Percentiles rank a stretch among this genome's conserved stretches.
Evolutionary conservation across 116 monocot genomes (phyloP).

Genomic region (Posidonia oceanica): DNA sequence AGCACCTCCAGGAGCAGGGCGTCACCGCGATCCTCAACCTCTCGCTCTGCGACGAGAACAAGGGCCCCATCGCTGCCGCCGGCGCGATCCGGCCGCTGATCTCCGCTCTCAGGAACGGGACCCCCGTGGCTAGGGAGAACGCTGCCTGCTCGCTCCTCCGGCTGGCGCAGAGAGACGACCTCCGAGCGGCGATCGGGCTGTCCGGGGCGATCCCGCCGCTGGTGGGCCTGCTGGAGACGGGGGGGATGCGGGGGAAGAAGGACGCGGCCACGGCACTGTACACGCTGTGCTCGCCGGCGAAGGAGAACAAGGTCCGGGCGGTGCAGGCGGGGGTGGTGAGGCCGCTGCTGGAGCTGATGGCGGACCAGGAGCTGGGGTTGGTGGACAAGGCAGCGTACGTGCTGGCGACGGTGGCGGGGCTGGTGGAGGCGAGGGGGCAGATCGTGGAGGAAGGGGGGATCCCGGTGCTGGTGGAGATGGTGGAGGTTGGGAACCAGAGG

Average conservation of each 20-base stretch:
- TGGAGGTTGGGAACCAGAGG: constrained; percentile 10
- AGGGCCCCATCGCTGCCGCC: constrained; percentile 5
- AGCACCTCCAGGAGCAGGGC: constrained; percentile 11
- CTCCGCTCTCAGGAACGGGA: constrained; percentile 3
- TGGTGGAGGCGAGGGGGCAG: constrained; percentile 8
- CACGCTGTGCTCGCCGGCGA: constrained; percentile 4
- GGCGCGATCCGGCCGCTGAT: constrained; percentile 11
- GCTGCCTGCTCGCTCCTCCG: constrained; percentile 15
- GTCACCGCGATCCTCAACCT: constrained; percentile 17
- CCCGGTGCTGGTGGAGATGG: constrained; percentile 12
- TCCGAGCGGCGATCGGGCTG: not conserved
- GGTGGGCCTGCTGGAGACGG: constrained; percentile 11
- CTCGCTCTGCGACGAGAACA: constrained; percentile 15
- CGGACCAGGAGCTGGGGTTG: constrained; percentile 9
- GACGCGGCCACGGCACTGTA: constrained; percentile 17
- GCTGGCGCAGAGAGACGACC: constrained; percentile 11
- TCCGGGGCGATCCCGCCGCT: constrained; percentile 11
- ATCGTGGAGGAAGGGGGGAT: constrained; percentile 17
- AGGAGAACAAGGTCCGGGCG: constrained; percentile 4
- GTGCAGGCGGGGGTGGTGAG: constrained; percentile 5
- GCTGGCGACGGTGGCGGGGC: not conserved
- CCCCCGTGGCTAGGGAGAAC: constrained; percentile 4
- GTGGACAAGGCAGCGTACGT: constrained; percentile 19
- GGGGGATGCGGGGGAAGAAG: constrained; percentile 11
- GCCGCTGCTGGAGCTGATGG: constrained; percentile 10